A percentile compares a stretch with the other conserved stretches of the same genome.
Conservation (phyloP, 1,284 basidiomycete genomes). For the Nidula niveotomentosa region DNA sequence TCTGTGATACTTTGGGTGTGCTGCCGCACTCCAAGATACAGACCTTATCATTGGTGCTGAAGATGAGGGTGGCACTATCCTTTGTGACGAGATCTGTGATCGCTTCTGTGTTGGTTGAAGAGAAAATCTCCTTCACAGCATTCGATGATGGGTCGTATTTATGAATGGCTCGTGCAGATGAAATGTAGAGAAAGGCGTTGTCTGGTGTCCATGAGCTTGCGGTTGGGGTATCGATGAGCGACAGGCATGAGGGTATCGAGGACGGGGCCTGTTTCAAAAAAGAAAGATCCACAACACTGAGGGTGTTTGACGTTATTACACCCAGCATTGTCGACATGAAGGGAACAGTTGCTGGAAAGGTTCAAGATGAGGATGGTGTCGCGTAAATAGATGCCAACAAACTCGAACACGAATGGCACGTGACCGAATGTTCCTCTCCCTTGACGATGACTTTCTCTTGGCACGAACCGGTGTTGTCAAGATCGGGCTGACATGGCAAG, state of each 20-base stretch:
- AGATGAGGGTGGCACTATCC: constrained; percentile 47
- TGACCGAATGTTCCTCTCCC: too few species aligned
- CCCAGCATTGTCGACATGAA: constrained; percentile 42
- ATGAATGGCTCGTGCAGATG: constrained; percentile 42
- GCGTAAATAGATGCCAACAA: too few species aligned
- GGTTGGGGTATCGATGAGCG: constrained; percentile 37
- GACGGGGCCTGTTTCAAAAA: constrained; percentile 43
- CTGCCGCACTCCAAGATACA: constrained; percentile 58
- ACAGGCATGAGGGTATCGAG: constrained; percentile 34
- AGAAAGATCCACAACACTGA: constrained; percentile 44
- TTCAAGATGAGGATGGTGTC: too few species aligned
- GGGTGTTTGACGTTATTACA: constrained; percentile 38
- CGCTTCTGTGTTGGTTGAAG: constrained; percentile 17
- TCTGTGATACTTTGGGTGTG: constrained; percentile 46
- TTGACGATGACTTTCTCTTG: too few species aligned
- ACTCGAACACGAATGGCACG: too few species aligned
- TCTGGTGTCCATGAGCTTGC: constrained; percentile 55
- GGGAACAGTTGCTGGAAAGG: too few species aligned
- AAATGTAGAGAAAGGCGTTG: constrained; percentile 51
- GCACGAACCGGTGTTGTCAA: too few species aligned
- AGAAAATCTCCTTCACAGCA: constrained; percentile 39
- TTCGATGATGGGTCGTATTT: constrained; percentile 51
- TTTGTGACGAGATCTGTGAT: constrained; percentile 44
- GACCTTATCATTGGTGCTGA: constrained; percentile 48
- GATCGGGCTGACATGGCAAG: too few species aligned